Evolutionary conservation across 768 basidiomycete genomes (phyloP).

Genomic region (Panus rudis): DNA sequence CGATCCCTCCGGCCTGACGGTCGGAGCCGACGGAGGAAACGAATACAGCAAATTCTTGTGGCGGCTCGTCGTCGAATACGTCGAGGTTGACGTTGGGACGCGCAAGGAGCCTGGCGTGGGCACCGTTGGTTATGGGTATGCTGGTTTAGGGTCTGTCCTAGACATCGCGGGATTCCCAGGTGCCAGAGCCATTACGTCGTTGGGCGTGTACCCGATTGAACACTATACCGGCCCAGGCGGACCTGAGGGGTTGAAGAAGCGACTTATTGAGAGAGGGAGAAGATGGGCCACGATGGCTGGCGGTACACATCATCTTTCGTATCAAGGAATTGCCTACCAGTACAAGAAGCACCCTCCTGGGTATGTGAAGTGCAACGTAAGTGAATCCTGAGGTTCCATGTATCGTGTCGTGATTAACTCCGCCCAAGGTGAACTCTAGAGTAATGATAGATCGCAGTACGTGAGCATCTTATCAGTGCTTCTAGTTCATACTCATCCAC

Average conservation of each 20-base stretch:
- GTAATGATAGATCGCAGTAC: slow-evolving; percentile 58
- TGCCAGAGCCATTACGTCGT: slow-evolving; percentile 39
- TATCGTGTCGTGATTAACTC: background rate
- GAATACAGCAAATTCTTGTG: slow-evolving; percentile 33
- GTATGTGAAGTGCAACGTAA: slow-evolving; percentile 42
- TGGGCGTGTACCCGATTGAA: slow-evolving; percentile 47
- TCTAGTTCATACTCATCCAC: background rate
- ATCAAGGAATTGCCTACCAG: slow-evolving; percentile 43
- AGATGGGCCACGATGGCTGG: slow-evolving; percentile 46
- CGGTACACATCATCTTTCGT: slow-evolving; percentile 51
- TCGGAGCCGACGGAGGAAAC: slow-evolving; percentile 5
- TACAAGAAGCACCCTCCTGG: slow-evolving; percentile 22
- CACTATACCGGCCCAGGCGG: slow-evolving; percentile 36
- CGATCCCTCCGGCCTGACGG: slow-evolving; percentile 16
- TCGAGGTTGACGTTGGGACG: slow-evolving; percentile 34
- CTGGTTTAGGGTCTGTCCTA: slow-evolving; percentile 22
- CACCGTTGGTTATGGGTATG: slow-evolving; percentile 16
- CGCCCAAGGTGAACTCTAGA: slow-evolving; percentile 43
- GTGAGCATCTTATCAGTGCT: slow-evolving; percentile 2
- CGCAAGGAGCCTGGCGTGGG: slow-evolving; percentile 5
- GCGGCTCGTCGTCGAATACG: slow-evolving; percentile 45
- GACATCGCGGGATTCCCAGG: slow-evolving; percentile 40
- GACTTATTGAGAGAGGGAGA: slow-evolving; percentile 41
- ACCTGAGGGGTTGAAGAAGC: slow-evolving; percentile 33
- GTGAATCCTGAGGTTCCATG: background rate